Percentiles rank a stretch among this genome's conserved stretches.
Evolutionary conservation across 129 eudicot genomes (phyloP).

Genomic region (Centaurea solstitialis): DNA sequence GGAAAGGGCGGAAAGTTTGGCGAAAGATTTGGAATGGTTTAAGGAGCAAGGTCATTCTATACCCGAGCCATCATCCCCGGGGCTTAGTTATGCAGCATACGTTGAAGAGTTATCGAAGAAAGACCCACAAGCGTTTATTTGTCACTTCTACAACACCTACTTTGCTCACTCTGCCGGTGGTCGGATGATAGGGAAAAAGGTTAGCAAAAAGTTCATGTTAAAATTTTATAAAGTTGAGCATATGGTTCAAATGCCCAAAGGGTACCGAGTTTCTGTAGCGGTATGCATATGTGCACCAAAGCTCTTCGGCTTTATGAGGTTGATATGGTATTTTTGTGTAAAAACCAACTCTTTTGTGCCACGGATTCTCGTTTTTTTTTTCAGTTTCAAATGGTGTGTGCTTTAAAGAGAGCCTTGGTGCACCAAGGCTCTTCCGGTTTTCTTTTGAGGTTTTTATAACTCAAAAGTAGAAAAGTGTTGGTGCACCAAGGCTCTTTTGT

Average conservation of each 20-base stretch:
- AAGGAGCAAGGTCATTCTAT: constrained; percentile 78
- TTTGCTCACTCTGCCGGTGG: constrained; percentile 98
- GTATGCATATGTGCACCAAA: neutral
- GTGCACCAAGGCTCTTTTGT: too few species aligned
- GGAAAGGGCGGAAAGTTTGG: constrained; percentile 73
- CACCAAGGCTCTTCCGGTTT: too few species aligned
- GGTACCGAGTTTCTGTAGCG: neutral
- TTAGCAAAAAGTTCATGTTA: constrained; percentile 11
- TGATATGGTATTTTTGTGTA: neutral
- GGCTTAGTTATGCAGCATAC: constrained; percentile 49
- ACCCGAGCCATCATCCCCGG: constrained; percentile 90
- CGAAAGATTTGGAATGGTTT: constrained; percentile 89
- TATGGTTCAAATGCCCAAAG: neutral
- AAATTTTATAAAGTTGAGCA: constrained; percentile 6
- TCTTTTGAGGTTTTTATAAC: too few species aligned
- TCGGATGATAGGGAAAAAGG: constrained; percentile 96
- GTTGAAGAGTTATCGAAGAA: constrained; percentile 79
- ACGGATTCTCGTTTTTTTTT: neutral
- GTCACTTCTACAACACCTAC: constrained; percentile 92
- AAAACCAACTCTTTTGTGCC: neutral
- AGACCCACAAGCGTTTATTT: constrained; percentile 90
- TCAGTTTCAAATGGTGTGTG: neutral
- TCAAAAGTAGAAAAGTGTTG: too few species aligned
- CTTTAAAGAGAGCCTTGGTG: too few species aligned
- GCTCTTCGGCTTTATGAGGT: neutral